Evolutionary conservation across 208 protist genomes (phyloP), one percentile per base, ranked within the genome.

Genomic region (Crithidia brevicula): DNA sequence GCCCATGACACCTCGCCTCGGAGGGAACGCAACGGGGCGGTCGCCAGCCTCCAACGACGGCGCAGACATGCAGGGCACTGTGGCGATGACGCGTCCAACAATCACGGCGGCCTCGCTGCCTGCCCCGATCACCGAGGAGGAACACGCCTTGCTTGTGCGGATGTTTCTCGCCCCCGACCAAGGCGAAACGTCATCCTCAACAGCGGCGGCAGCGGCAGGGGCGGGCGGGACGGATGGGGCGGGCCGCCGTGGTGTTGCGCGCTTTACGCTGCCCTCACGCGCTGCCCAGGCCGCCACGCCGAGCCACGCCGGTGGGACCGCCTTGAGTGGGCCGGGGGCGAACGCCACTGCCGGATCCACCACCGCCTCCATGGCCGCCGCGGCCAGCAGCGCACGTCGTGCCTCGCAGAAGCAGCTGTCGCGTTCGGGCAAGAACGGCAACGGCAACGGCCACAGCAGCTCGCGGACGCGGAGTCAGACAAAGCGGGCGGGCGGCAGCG

Each of bases 121-220:
- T 10, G 46, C 42, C 13, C 73, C 77, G 46, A 63, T 77, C 13
- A 83, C 73, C 15, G 73, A 84, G 13, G 82, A 88, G 49, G 72
- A 84, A 53, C 86, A 88, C 71, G 42, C 89, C 53, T 67, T 79
- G 67, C 74, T 84, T 3, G 75, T 95, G 25, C 46, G 51, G 22
- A 70, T 82, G 47, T 90, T 86, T 34, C 74, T 95, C 2, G 74
- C 84, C 18, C 84, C 84, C 1, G 80, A 89, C 40, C 68, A 67
- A 47, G 70, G 66, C 43, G 74, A 84, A 20, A 43, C n/a, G 49
- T 16, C 34, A 13, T 5, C 42, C n/a, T 34, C 47, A 2, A 52
- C 50, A 2, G 13, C 33, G 13, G 47, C 47, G 25, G 25, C 10
- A 18, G 10, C 18, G 2, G 15, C 56, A 23, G 27, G 38, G 31